Percentiles rank a stretch among this genome's conserved stretches.
Conservation (phyloP, 2,329 filamentous ascomycete species). For the Exophiala viscosa region DNA sequence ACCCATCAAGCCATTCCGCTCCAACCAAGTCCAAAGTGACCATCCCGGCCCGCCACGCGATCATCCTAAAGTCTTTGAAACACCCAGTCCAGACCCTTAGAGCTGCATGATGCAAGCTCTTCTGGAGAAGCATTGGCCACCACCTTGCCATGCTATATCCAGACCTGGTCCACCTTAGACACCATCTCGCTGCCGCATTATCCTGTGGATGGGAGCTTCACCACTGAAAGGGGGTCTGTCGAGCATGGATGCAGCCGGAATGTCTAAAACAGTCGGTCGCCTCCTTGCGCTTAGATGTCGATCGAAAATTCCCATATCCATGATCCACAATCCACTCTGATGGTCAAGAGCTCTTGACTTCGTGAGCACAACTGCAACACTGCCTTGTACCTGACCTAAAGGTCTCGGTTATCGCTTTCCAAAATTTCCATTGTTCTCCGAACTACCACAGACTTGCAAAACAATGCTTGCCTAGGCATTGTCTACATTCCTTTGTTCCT, state of each 20-base stretch:
- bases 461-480: constrained; percentile 26
- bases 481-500: constrained; percentile 20
- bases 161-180: constrained; percentile 9
- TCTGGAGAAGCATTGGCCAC: constrained; percentile 14
- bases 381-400: constrained; percentile 12
- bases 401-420: constrained; percentile 21
- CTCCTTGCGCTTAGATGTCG: constrained; percentile 27
- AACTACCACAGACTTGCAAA: constrained; percentile 1
- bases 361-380: constrained; percentile 4
- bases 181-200: not conserved
- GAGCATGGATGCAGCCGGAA: constrained; percentile 18
- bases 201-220: constrained; percentile 11
- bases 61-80: constrained; percentile 21
- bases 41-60: constrained; percentile 14
- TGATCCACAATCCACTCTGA: constrained; percentile 18
- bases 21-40: constrained; percentile 13
- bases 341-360: constrained; percentile 17
- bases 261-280: constrained; percentile 10
- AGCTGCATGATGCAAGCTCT: constrained; percentile 8
- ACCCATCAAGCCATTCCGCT: constrained; percentile 9
- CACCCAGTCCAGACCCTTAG: constrained; percentile 17
- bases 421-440: constrained; percentile 20
- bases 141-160: not conserved
- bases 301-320: constrained; percentile 24
- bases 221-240: constrained; percentile 14